Percentiles rank a stretch among this genome's conserved stretches.
phyloP scores from a whole-genome alignment of 2,329 filamentous ascomycete species.

The Dactylellina drechsleri region DNA sequence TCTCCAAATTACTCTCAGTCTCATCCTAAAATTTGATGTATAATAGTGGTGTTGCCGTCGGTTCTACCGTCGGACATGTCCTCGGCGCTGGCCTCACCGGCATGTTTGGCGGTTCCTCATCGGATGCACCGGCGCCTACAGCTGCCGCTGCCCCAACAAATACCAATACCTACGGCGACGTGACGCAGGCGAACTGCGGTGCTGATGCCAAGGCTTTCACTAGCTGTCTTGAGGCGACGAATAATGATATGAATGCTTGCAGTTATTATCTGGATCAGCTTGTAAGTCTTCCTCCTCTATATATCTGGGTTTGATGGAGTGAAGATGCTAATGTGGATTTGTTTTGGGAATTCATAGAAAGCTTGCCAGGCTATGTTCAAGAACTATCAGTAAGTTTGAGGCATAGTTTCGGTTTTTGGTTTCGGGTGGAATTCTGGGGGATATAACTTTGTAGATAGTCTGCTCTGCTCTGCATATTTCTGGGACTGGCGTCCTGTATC shows the following conservation, averaged over 20 bases:
- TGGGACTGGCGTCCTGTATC: not conserved
- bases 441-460: conserved; percentile 31
- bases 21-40: conserved; percentile 57
- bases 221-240: conserved; percentile 94
- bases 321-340: conserved; percentile 19
- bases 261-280: conserved; percentile 98
- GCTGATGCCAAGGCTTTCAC: conserved; percentile 86
- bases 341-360: conserved; percentile 67
- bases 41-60: conserved; percentile 89
- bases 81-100: conserved; percentile 72
- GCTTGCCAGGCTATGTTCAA: conserved; percentile 82
- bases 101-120: conserved; percentile 78
- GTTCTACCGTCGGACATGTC: conserved; percentile 93
- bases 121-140: conserved; percentile 65
- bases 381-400: conserved; percentile 68
- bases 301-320: not conserved
- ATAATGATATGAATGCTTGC: conserved; percentile 93
- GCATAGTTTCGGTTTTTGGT: conserved; percentile 10
- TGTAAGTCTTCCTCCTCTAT: conserved; percentile 60
- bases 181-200: conserved; percentile 74
- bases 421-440: not conserved
- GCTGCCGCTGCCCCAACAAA: conserved; percentile 67
- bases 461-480: conserved; percentile 38
- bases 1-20: conserved; percentile 5
- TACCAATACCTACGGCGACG: conserved; percentile 66